A percentile compares a stretch with the other conserved stretches of the same genome.
Evolutionary conservation across 2,329 filamentous ascomycete species (phyloP).

Genomic region (Arthrobotrys sinensis): DNA sequence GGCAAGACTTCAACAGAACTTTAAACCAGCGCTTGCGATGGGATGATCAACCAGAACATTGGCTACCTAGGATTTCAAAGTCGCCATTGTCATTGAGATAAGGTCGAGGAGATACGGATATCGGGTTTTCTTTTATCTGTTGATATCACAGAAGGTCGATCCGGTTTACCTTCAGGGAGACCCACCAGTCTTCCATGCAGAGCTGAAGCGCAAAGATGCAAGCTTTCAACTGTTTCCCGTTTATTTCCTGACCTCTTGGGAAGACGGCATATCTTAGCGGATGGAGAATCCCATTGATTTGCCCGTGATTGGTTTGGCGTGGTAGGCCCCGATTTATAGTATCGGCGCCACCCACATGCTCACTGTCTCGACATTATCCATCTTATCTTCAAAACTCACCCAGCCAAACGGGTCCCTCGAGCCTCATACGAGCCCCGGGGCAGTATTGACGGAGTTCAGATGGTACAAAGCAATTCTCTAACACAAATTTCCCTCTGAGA

Average conservation of each 20-base stretch:
- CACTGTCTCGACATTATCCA: slow-evolving; percentile 9
- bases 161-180: slow-evolving; percentile 28
- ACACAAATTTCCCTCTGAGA: background rate
- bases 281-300: slow-evolving; percentile 5
- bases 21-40: slow-evolving; percentile 31
- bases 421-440: background rate
- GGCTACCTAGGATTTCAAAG: slow-evolving; percentile 47
- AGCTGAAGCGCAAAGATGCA: background rate
- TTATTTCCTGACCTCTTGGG: slow-evolving; percentile 6
- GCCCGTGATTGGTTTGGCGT: slow-evolving; percentile 14
- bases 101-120: slow-evolving; percentile 17
- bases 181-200: background rate
- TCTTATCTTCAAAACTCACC: slow-evolving; percentile 6
- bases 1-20: slow-evolving; percentile 9
- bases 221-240: slow-evolving; percentile 10
- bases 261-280: slow-evolving; percentile 19
- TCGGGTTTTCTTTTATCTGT: slow-evolving; percentile 7
- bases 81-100: background rate
- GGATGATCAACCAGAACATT: slow-evolving; percentile 38
- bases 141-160: slow-evolving; percentile 29
- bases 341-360: slow-evolving; percentile 13
- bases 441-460: background rate
- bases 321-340: slow-evolving; percentile 14
- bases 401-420: background rate
- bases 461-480: background rate